A percentile compares a stretch with the other conserved stretches of the same genome.
Conservation (phyloP, 2,329 filamentous ascomycete genomes). For the Ascochyta pisi region DNA sequence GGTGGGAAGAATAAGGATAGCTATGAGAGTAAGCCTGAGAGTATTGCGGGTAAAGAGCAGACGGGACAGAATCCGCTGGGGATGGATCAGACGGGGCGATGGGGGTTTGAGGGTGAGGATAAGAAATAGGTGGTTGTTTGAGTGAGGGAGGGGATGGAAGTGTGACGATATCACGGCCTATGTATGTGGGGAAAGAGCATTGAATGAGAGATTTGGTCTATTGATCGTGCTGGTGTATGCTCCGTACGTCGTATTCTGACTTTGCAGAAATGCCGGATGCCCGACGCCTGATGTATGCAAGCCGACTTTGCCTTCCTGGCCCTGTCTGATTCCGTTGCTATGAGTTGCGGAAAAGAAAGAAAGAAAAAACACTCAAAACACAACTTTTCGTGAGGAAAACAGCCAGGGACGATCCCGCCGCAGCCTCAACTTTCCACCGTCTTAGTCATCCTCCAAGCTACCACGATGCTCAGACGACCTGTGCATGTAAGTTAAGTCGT, state of each 20-base stretch:
- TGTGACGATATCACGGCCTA: background rate
- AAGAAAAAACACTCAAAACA: background rate
- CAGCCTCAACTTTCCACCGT: background rate
- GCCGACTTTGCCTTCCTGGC: background rate
- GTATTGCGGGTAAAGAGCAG: constrained; percentile 49
- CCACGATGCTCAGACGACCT: background rate
- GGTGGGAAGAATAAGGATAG: constrained; percentile 51
- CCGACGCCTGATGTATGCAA: background rate
- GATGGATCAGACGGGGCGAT: constrained; percentile 47
- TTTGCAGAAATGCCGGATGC: background rate
- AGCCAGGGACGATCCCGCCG: background rate
- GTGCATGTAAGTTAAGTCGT: background rate
- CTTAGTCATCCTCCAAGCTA: background rate
- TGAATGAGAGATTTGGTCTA: background rate
- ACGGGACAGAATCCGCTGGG: constrained; percentile 50
- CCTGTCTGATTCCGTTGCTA: background rate
- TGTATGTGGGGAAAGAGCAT: background rate
- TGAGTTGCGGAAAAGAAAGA: too few species aligned
- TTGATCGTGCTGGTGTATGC: background rate
- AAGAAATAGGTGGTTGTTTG: background rate
- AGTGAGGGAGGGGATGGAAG: background rate
- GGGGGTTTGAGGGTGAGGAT: constrained; percentile 45
- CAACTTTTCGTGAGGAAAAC: background rate
- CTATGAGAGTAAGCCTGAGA: constrained; percentile 45
- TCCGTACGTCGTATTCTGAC: background rate